Conservation (phyloP, 176 grass and related monocot genomes). For the Rhynchospora breviuscula region DNA sequence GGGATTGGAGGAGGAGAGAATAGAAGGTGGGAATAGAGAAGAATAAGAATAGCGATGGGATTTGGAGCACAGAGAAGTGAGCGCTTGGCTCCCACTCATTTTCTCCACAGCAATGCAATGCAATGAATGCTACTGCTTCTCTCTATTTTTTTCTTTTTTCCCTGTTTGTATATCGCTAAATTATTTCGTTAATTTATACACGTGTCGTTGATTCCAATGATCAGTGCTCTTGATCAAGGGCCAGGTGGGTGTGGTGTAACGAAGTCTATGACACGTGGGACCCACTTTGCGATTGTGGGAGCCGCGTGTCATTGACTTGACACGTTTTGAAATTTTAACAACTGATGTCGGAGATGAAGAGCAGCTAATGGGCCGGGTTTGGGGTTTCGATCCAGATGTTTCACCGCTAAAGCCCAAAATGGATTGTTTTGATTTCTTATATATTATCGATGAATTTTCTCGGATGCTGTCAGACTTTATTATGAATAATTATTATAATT, state of each 20-base stretch:
- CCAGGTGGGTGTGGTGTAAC: neutral
- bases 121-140: neutral
- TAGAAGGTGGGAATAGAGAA: conserved; percentile 22
- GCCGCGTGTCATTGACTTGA: neutral
- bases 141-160: neutral
- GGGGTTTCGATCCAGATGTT: neutral
- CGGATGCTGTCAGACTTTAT: too few species aligned
- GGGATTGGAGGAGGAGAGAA: neutral
- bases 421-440: neutral
- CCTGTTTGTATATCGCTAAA: neutral
- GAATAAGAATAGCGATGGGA: conserved; percentile 5
- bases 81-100: conserved; percentile 66
- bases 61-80: conserved; percentile 52
- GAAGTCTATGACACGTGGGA: neutral
- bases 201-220: neutral
- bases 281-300: neutral
- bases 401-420: neutral
- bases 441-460: too few species aligned
- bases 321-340: neutral
- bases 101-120: too few species aligned
- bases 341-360: neutral
- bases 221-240: neutral
- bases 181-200: neutral
- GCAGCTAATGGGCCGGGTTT: neutral
- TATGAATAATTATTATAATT: too few species aligned